phyloP scores from a whole-genome alignment of 805 yeast genomes.

The Teunomyces funiuensis region DNA sequence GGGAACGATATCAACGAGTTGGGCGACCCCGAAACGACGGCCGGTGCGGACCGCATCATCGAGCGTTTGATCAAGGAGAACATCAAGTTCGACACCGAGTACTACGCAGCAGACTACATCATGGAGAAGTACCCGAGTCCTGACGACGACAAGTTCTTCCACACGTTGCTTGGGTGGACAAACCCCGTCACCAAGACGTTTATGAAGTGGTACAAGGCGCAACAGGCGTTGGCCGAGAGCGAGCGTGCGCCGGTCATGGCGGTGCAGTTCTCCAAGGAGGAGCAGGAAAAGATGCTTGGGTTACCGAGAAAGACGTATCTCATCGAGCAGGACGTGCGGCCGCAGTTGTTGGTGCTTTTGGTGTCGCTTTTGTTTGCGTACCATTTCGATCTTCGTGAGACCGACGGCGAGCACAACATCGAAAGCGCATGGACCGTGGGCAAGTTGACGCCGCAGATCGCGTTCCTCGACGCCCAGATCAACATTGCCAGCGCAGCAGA shows the following conservation, averaged over 20 bases:
- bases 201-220: constrained; percentile 48
- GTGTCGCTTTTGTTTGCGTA: constrained; percentile 70
- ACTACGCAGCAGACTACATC: constrained; percentile 79
- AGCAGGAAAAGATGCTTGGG: constrained; percentile 64
- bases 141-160: constrained; percentile 52
- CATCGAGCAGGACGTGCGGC: constrained; percentile 49
- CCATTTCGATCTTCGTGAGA: constrained; percentile 73
- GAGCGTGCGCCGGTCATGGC: constrained; percentile 31
- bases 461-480: constrained; percentile 66
- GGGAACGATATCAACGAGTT: constrained; percentile 94
- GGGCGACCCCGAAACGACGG: constrained; percentile 72
- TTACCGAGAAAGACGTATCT: constrained; percentile 66
- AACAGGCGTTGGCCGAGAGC: constrained; percentile 25
- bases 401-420: constrained; percentile 65
- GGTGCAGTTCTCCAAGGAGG: constrained; percentile 56
- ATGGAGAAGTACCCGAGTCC: constrained; percentile 57
- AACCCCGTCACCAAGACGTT: constrained; percentile 47
- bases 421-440: constrained; percentile 97
- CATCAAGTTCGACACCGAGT: constrained; percentile 81
- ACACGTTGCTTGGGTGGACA: constrained; percentile 49
- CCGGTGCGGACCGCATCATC: constrained; percentile 56
- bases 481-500: constrained; percentile 26
- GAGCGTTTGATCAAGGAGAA: constrained; percentile 67
- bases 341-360: constrained; percentile 59
- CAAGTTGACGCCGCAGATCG: constrained; percentile 73